A percentile compares a stretch with the other conserved stretches of the same genome.
These are phyloP conservation scores for Tympanopsis confertula DNA, from an alignment of 2,329 filamentous ascomycete species.

Conservation along the genomic window DNA sequence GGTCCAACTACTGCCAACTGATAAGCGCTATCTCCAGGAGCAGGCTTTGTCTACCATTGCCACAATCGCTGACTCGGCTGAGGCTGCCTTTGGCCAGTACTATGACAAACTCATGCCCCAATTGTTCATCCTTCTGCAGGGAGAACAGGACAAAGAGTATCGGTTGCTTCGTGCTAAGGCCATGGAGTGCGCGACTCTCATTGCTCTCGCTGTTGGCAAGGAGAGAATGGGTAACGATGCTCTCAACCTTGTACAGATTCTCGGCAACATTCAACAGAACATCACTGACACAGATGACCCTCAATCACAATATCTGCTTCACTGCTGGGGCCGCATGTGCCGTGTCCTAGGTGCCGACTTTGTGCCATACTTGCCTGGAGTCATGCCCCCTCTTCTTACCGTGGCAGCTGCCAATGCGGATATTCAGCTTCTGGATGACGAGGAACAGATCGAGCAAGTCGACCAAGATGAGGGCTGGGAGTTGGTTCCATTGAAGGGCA, in stretches of 20 bases:
- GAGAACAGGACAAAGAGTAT: conserved; percentile 89
- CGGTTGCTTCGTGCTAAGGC: conserved; percentile 86
- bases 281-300: conserved; percentile 89
- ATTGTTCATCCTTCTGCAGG: conserved; percentile 75
- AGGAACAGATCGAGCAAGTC: conserved; percentile 83
- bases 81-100: conserved; percentile 87
- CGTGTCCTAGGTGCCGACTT: conserved; percentile 84
- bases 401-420: conserved; percentile 92
- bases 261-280: conserved; percentile 74
- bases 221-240: conserved; percentile 83
- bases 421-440: conserved; percentile 88
- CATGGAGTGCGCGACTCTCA: conserved; percentile 97
- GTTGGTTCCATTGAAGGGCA: conserved; percentile 88
- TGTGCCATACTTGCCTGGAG: conserved; percentile 78
- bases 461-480: conserved; percentile 97
- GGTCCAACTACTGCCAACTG: conserved; percentile 76
- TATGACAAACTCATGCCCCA: conserved; percentile 94
- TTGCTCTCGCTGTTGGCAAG: conserved; percentile 87
- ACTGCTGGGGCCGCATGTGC: conserved; percentile 99
- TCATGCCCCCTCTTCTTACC: conserved; percentile 87
- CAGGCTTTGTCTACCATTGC: conserved; percentile 96
- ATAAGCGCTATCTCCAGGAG: conserved; percentile 93
- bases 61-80: conserved; percentile 95
- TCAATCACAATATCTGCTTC: conserved; percentile 90
- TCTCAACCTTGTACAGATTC: conserved; percentile 72